Conservation (phyloP, 257 asterid genomes). For the Fraxinus pennsylvanica region DNA sequence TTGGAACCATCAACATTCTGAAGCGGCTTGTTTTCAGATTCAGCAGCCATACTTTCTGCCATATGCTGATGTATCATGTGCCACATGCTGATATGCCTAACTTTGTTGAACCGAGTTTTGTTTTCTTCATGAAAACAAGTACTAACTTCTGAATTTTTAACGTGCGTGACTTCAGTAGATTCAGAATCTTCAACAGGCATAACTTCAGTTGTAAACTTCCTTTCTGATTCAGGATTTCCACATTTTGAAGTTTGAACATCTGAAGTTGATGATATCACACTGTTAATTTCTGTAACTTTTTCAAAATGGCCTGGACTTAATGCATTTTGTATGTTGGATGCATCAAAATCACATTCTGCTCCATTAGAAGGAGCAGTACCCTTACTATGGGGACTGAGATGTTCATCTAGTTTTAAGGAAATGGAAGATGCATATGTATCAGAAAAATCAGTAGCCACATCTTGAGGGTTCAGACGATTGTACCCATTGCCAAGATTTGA, state of each 20-base stretch:
- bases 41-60: slow-evolving; percentile 37
- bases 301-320: slow-evolving; percentile 31
- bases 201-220: too few species aligned
- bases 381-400: slow-evolving; percentile 2
- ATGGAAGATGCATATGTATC: not conserved
- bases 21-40: slow-evolving; percentile 15
- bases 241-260: not conserved
- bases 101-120: slow-evolving; percentile 41
- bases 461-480: not conserved
- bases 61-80: slow-evolving; percentile 50
- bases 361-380: slow-evolving; percentile 6
- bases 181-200: slow-evolving; percentile 26
- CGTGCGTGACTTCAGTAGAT: slow-evolving; percentile 6
- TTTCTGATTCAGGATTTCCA: too few species aligned
- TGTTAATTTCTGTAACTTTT: slow-evolving; percentile 29
- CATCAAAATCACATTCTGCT: slow-evolving; percentile 19
- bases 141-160: slow-evolving; percentile 20
- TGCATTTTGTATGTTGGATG: slow-evolving; percentile 25
- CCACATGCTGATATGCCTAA: slow-evolving; percentile 61
- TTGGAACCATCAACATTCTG: slow-evolving; percentile 22
- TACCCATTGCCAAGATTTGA: slow-evolving; percentile 11
- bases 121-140: slow-evolving; percentile 18
- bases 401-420: slow-evolving; percentile 23
- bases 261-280: slow-evolving; percentile 28
- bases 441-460: slow-evolving; percentile 15